Evolutionary conservation across 371 early-diverging fungal species (phyloP).

Genomic region (Lichtheimia ramosa): DNA sequence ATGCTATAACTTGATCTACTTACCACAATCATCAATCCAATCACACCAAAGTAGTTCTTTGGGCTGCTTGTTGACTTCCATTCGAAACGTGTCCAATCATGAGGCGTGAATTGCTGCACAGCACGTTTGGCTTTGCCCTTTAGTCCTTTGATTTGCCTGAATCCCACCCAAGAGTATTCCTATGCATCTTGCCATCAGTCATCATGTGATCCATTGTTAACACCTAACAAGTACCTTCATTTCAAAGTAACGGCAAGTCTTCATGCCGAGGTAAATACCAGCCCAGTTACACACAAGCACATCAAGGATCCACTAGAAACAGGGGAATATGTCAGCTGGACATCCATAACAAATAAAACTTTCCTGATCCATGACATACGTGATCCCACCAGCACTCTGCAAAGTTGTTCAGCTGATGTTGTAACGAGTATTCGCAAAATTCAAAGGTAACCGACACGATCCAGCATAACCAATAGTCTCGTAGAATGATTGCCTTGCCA

Average conservation of each 20-base stretch:
- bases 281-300: slow-evolving; percentile 93
- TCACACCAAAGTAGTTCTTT: slow-evolving; percentile 73
- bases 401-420: slow-evolving; percentile 96
- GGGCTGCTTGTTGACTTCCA: slow-evolving; percentile 86
- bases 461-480: slow-evolving; percentile 96
- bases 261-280: slow-evolving; percentile 93
- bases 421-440: slow-evolving; percentile 91
- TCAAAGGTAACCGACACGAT: slow-evolving; percentile 93
- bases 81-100: slow-evolving; percentile 89
- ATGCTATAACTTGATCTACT: not conserved
- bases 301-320: slow-evolving; percentile 93
- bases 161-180: slow-evolving; percentile 91
- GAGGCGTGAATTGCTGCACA: slow-evolving; percentile 92
- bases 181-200: slow-evolving; percentile 8
- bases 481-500: slow-evolving; percentile 87
- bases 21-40: slow-evolving; percentile 63
- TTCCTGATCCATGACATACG: slow-evolving; percentile 48
- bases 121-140: slow-evolving; percentile 88
- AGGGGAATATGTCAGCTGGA: not conserved
- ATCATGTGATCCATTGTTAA: not conserved
- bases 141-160: slow-evolving; percentile 79
- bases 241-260: slow-evolving; percentile 93
- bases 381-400: slow-evolving; percentile 99
- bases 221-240: slow-evolving; percentile 66
- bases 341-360: not conserved